Base-by-base conservation (phyloP, 495 filamentous ascomycete genomes). In the Cryomyces minteri region DNA sequence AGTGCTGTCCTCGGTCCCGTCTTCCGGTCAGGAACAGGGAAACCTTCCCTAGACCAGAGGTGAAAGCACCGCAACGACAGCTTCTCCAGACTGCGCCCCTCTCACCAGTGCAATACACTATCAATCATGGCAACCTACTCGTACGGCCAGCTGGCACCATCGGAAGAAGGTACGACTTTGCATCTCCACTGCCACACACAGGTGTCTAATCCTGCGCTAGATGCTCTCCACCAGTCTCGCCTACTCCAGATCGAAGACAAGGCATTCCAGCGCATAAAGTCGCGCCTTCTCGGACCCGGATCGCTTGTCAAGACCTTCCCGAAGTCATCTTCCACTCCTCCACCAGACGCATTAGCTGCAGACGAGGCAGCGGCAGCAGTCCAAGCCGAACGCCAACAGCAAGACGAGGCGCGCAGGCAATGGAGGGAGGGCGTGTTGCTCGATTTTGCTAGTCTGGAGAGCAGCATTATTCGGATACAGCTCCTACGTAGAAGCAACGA, bases 201-300 rank as follows among this genome's bases (percentile, higher is more conserved):
- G n/a, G n/a, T 32, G 12, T n/a, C 25, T 14, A 25, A 31, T n/a
- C 32, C 29, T 37, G 25, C 11, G 12, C 6, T 41, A 77, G 87
- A 92, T 61, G 75, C 83, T 39, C 78, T 95, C 30, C 88, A 95
- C 70, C 92, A 88, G 58, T 71, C 75, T 33, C 90, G 90, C 28
- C 84, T 94, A 25, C 73, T 96, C 32, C 79, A 78, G 52, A 81
- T 95, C 51, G 90, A 98, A 70, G 82, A 92, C 56, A 86, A 85
- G 43, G 85, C 86, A 4, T 95, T 88, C 73, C 82, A 84, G 60
- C 84, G 88, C 42, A 74, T 98, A 43, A 79, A 81, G 7, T 85
- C 85, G 63, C 78, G 83, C 38, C 73, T 94, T 8, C 65, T 80
- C 29, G 69, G 74, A 31, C 69, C 82, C 5, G 68, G 77, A 42